phyloP scores from a whole-genome alignment of 768 basidiomycete genomes.

The Russula olivacea region DNA sequence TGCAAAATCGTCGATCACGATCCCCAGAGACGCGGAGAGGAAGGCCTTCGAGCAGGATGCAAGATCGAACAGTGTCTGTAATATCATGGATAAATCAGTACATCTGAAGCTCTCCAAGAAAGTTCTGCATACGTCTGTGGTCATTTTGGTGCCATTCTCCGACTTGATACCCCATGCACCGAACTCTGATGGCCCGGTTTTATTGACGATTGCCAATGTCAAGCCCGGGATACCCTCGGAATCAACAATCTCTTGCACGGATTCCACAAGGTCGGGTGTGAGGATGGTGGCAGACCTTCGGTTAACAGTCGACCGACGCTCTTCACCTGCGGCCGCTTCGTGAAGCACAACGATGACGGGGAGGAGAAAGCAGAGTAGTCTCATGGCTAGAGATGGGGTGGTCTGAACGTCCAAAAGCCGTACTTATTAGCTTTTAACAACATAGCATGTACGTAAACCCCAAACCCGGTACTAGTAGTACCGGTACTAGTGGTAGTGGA shows the following conservation, averaged over 20 bases:
- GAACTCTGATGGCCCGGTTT: conserved; percentile 5
- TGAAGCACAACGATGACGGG: not conserved
- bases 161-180: conserved; percentile 20
- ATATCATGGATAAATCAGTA: not conserved
- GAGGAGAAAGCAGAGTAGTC: not conserved
- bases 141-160: conserved; percentile 18
- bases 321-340: not conserved
- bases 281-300: not conserved
- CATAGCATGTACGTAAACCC: not conserved
- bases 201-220: conserved; percentile 11
- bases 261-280: not conserved
- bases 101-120: too few relatives aligned
- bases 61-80: conserved; percentile 37
- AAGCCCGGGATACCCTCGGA: conserved; percentile 1
- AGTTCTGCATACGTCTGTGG: conserved; percentile 8
- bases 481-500: not conserved
- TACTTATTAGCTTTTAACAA: not conserved
- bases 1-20: conserved; percentile 40
- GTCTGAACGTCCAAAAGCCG: not conserved
- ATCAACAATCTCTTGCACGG: not conserved
- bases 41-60: conserved; percentile 40
- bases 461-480: not conserved
- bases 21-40: conserved; percentile 35
- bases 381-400: not conserved
- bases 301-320: not conserved